These are phyloP conservation scores for Camelina hispida DNA, from an alignment of 345 rosid genomes.

Conservation along the genomic window DNA sequence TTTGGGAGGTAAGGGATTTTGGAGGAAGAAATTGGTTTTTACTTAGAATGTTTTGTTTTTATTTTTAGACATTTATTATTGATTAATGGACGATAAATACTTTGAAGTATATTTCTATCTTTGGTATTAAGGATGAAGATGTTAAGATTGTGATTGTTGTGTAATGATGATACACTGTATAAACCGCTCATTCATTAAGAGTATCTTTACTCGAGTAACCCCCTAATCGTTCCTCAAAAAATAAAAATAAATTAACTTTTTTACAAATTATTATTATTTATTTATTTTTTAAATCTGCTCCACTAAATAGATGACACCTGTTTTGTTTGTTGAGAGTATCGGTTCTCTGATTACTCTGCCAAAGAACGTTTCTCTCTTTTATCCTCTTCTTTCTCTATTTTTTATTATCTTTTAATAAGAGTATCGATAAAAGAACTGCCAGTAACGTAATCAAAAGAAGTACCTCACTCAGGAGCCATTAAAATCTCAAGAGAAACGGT, in stretches of 20 bases:
- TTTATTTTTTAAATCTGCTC: no score
- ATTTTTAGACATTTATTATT: conserved; percentile 28
- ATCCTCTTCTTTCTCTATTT: no score
- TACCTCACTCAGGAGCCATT: background rate
- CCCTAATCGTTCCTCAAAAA: no score
- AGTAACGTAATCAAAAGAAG: background rate
- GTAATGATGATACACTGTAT: background rate
- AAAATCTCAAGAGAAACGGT: background rate
- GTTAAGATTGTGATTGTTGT: background rate
- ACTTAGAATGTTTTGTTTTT: conserved; percentile 15
- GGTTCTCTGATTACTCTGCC: no score
- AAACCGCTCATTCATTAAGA: conserved; percentile 5
- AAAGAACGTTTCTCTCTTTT: no score
- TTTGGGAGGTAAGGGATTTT: conserved; percentile 37
- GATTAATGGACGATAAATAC: conserved; percentile 29
- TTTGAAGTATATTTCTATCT: conserved; percentile 35
- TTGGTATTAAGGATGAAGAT: conserved; percentile 10
- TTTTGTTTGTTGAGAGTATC: no score
- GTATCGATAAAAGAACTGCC: no score
- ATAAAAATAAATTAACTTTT: no score
- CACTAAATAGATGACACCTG: no score
- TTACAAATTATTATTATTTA: no score
- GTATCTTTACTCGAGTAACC: no score
- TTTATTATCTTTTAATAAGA: no score
- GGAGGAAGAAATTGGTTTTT: conserved; percentile 26